A percentile compares a stretch with the other conserved stretches of the same genome.
Conservation (phyloP, 1,284 basidiomycete species). For the Trametes hirsuta region DNA sequence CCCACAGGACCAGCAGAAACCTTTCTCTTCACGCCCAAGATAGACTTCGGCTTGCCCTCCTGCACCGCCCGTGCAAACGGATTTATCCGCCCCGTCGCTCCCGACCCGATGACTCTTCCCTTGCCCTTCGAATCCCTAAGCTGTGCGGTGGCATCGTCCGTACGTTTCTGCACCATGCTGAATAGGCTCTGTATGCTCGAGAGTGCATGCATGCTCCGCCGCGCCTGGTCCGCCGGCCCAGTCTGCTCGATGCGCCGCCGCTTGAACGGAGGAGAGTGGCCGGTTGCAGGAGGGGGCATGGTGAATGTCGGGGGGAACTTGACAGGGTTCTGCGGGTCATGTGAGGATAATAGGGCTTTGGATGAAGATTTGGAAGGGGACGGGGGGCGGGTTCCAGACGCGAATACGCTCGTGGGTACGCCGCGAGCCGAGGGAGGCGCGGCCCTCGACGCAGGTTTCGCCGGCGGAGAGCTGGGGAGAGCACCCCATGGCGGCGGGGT, state of each 20-base stretch:
- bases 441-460: background rate
- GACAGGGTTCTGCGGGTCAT: background rate
- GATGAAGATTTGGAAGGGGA: background rate
- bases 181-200: constrained; percentile 19
- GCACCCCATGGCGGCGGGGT: constrained; percentile 44
- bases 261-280: background rate
- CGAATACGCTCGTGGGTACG: constrained; percentile 10
- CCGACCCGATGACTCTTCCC: background rate
- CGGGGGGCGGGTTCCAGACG: background rate
- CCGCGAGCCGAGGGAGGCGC: background rate
- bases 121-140: background rate
- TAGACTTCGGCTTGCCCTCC: background rate
- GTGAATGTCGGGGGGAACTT: background rate
- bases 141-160: background rate
- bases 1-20: background rate
- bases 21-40: background rate
- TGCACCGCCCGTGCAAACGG: constrained; percentile 16
- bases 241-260: constrained; percentile 7
- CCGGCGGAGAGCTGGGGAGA: constrained; percentile 16
- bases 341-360: no score
- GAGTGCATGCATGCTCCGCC: constrained; percentile 15
- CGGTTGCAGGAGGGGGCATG: background rate
- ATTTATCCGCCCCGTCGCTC: constrained; percentile 9
- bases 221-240: constrained; percentile 11
- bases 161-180: constrained; percentile 20